Conservation (phyloP, 148 eudicot species). For the Spergularia marina region DNA sequence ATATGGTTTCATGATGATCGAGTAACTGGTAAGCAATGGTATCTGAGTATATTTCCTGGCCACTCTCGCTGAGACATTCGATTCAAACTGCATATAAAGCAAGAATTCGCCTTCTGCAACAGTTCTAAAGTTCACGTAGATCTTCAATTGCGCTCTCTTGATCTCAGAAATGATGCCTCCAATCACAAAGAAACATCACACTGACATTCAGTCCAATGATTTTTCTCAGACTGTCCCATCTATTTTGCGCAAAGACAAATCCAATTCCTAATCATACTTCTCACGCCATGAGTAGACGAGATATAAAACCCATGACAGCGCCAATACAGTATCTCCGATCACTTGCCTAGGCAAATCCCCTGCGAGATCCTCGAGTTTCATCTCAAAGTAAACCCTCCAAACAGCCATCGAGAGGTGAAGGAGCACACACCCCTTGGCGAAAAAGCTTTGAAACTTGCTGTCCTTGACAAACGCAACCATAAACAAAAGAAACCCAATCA, state of each 20-base stretch:
- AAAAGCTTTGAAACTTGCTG: conserved; percentile 63
- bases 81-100: conserved; percentile 4
- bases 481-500: conserved; percentile 70
- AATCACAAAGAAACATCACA: not conserved
- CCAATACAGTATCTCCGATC: conserved; percentile 66
- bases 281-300: conserved; percentile 89
- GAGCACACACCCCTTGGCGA: conserved; percentile 81
- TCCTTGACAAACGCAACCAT: conserved; percentile 93
- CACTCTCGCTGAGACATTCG: not conserved
- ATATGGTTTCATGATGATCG: not conserved
- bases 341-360: conserved; percentile 65
- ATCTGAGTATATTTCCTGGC: not conserved
- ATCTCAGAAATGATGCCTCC: not conserved
- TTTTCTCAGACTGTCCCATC: not conserved
- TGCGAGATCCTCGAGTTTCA: conserved; percentile 65
- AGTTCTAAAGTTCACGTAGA: not conserved
- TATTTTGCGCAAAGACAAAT: not conserved
- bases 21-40: not conserved
- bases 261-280: conserved; percentile 62
- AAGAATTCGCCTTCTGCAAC: not conserved
- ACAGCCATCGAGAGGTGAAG: conserved; percentile 78
- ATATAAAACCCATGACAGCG: conserved; percentile 83
- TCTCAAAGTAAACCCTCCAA: conserved; percentile 86
- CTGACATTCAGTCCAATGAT: not conserved
- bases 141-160: not conserved